A percentile compares a stretch with the other conserved stretches of the same genome.
phyloP scores from a whole-genome alignment of 306 rosid species.

The Fragaria nilgerrensis region DNA sequence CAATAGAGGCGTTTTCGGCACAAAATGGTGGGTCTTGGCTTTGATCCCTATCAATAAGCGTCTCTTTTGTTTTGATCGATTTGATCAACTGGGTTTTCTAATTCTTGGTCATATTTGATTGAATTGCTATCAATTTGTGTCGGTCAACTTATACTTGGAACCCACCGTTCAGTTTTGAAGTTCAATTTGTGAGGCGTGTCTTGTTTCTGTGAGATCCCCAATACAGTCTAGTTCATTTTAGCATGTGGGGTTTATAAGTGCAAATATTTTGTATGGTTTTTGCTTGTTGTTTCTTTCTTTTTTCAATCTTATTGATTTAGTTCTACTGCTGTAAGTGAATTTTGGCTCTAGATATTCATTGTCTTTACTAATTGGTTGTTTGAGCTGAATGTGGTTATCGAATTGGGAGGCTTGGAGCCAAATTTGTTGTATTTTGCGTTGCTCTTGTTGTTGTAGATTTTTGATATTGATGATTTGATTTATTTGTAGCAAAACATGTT shows the following conservation, averaged over 20 bases:
- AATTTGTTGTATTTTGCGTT: neutral
- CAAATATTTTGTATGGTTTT: neutral
- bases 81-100: neutral
- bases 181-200: neutral
- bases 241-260: neutral
- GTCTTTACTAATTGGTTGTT: neutral
- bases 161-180: neutral
- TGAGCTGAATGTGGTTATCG: neutral
- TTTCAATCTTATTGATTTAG: neutral
- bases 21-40: constrained; percentile 64
- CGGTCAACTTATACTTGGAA: constrained; percentile 5
- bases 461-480: neutral
- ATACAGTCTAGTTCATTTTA: constrained; percentile 20
- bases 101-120: neutral
- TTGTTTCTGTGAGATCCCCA: constrained; percentile 10
- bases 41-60: too few species aligned
- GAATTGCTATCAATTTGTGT: constrained; percentile 8
- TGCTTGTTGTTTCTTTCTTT: neutral
- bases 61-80: neutral
- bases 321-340: constrained; percentile 11
- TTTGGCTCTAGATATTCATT: neutral
- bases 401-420: neutral
- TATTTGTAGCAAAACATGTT: constrained; percentile 78
- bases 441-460: constrained; percentile 6
- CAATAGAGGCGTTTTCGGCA: constrained; percentile 83